phyloP scores from a whole-genome alignment of 805 yeast genomes.

The Candida silvicultrix region DNA sequence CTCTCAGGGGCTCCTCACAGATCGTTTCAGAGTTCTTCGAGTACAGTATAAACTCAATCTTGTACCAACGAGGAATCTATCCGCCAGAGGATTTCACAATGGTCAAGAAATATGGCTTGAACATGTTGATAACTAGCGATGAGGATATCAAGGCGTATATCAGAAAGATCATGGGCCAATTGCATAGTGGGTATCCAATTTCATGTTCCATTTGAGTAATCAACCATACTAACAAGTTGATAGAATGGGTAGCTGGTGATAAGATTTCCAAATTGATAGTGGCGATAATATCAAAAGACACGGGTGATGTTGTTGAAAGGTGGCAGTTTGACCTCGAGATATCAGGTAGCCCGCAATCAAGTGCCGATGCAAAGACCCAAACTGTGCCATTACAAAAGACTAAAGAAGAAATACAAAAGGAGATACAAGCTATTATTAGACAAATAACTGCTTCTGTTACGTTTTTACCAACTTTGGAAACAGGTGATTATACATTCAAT shows the following conservation, averaged over 20 bases:
- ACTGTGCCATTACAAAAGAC: conserved; percentile 1
- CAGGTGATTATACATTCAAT: conserved; percentile 66
- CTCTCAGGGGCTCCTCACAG: conserved; percentile 67
- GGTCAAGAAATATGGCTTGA: conserved; percentile 75
- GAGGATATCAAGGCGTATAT: conserved; percentile 72
- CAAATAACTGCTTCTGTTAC: conserved; percentile 87
- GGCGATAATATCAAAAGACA: conserved; percentile 63
- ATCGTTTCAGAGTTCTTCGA: conserved; percentile 80
- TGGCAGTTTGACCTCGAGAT: conserved; percentile 78
- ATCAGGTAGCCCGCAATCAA: conserved; percentile 16
- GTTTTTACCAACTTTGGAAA: conserved; percentile 70
- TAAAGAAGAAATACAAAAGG: conserved; percentile 52
- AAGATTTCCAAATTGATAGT: conserved; percentile 63
- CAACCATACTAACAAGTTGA: no score
- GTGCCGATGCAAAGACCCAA: background rate
- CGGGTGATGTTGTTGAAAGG: conserved; percentile 66
- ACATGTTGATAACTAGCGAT: conserved; percentile 64
- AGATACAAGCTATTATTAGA: conserved; percentile 79
- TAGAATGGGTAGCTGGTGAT: conserved; percentile 63
- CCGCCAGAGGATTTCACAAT: conserved; percentile 80
- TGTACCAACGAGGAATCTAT: conserved; percentile 86
- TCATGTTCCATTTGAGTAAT: no score
- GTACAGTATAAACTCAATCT: conserved; percentile 70
- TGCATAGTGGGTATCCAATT: conserved; percentile 29
- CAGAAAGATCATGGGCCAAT: conserved; percentile 57